phyloP scores from a whole-genome alignment of 73 alveolate species.

The Tetrahymena malaccensis region DNA sequence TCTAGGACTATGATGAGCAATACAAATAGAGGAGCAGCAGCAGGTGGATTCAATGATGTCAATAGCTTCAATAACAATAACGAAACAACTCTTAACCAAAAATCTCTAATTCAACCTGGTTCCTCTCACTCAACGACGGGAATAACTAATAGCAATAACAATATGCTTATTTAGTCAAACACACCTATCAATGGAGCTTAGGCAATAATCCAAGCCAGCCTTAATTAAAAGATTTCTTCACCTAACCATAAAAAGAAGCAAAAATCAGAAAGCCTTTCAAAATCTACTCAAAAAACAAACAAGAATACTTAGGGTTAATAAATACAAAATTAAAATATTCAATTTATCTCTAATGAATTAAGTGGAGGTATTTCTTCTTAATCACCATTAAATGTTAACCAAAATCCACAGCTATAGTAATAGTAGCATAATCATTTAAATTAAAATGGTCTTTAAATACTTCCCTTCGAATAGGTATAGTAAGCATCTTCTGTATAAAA shows the following conservation, averaged over 20 bases:
- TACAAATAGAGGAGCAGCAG: background rate
- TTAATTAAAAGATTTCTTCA: background rate
- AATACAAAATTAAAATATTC: background rate
- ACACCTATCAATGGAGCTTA: background rate
- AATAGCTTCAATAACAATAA: background rate
- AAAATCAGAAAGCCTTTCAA: background rate
- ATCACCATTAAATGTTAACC: background rate
- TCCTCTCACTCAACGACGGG: background rate
- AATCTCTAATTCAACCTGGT: background rate
- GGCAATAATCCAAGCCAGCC: background rate
- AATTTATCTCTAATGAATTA: background rate
- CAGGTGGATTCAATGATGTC: background rate
- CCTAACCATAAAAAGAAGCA: background rate
- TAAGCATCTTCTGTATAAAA: background rate
- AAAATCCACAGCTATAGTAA: too few species aligned
- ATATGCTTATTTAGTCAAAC: background rate
- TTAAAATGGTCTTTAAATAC: background rate
- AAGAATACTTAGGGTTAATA: background rate
- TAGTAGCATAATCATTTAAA: too few species aligned
- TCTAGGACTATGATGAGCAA: background rate
- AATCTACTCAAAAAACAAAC: background rate
- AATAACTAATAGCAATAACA: background rate
- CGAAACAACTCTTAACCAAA: background rate
- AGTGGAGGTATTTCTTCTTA: background rate
- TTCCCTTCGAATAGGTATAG: background rate